Base-by-base conservation (phyloP, 148 eudicot species). In the Rhododendron ferrugineum region DNA sequence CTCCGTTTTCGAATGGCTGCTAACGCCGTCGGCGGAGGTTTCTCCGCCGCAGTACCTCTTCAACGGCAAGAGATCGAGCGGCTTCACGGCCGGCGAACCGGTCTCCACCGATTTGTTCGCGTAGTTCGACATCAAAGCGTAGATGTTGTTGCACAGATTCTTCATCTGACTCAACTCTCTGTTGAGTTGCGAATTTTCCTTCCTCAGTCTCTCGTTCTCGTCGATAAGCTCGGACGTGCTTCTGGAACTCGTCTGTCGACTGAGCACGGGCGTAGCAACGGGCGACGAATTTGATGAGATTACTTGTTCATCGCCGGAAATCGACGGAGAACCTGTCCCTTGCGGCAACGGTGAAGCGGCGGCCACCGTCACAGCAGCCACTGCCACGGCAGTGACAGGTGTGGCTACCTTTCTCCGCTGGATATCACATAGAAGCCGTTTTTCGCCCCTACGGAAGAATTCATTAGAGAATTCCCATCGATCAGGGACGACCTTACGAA, bases 381-480 rank as follows among this genome's bases (percentile, higher is more conserved):
- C 74, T 11, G 34, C 18, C 2, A 77, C 75, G 5, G 87, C 49
- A 42, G 85, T n/a, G 11, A 58, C 78, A 0, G 92, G 70, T 11
- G 91, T 64, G 3, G 89, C 78, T 14, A 89, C 83, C 79, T 94
- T 96, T 34, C 98, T 92, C 32, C 99, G 94, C 85, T 93, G 99
- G 9, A 96, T 96, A 14, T 95, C 97, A 84, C 93, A 87, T 0
- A 96, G 82, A 1, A 96, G 89, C 5, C 81, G 91, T 73, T 93
- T 96, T 62, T 95, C 98, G 0, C 95, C 97, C 82, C 89, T 89
- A 15, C 93, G 90, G 37, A 96, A 96, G 79, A 88, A 90, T 5
- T 95, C 97, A 86, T 96, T 95, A 0, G 92, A 89, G 86, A 96
- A 95, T 81, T 96, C 99, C 99, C 99, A 96, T 28, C 97, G 92